Conservation (phyloP, 768 basidiomycete species). For the Roridomyces roridus region DNA sequence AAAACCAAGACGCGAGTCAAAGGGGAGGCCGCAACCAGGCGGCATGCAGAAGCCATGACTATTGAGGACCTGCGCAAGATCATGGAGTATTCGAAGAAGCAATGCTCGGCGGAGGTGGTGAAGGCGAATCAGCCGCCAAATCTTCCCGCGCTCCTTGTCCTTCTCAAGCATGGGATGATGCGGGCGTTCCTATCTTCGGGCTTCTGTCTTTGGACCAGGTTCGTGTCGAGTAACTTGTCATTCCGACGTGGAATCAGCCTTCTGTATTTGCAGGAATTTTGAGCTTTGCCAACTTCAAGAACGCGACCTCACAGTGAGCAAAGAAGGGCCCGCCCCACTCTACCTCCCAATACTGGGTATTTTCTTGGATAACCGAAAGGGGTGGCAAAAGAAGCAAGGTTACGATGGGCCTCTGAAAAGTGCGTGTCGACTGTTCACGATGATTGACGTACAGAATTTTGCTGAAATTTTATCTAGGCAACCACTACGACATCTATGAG, state of each 20-base stretch:
- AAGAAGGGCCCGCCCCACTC: constrained; percentile 24
- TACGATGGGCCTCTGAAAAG: constrained; percentile 23
- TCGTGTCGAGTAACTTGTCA: no score
- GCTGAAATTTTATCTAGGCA: constrained; percentile 25
- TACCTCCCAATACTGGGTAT: constrained; percentile 26
- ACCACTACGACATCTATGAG: constrained; percentile 40
- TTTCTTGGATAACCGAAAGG: constrained; percentile 30
- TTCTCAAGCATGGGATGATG: constrained; percentile 34
- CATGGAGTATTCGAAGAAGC: constrained; percentile 32
- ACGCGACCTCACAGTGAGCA: constrained; percentile 27
- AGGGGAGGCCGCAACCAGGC: constrained; percentile 27
- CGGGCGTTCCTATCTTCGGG: constrained; percentile 32
- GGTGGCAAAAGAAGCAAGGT: constrained; percentile 35
- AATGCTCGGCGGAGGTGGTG: constrained; percentile 16
- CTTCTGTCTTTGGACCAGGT: constrained; percentile 15
- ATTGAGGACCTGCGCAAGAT: constrained; percentile 34
- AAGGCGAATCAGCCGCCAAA: background rate
- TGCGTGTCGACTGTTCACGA: constrained; percentile 8
- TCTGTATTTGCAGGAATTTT: no score
- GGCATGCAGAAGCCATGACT: constrained; percentile 39
- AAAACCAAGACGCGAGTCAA: constrained; percentile 26
- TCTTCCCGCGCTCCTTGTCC: constrained; percentile 8
- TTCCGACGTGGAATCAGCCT: no score
- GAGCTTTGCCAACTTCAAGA: constrained; percentile 32
- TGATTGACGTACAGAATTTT: no score